Evolutionary conservation across 2,329 filamentous ascomycete species (phyloP).

Genomic region (Cyclaneusma minus): DNA sequence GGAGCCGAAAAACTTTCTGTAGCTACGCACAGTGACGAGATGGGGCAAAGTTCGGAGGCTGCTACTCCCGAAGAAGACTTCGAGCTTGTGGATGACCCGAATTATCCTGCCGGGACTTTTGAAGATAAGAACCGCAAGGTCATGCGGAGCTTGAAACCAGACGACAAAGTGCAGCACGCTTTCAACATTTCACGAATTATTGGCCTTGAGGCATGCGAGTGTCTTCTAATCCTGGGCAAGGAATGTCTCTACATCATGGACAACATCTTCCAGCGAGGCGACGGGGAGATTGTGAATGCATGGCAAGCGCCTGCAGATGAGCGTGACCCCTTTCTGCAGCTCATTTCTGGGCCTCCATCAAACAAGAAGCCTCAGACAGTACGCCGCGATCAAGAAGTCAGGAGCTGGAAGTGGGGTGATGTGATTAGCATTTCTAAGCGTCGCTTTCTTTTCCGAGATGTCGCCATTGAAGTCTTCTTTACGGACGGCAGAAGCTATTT

Average conservation of each 20-base stretch:
- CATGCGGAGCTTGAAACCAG: conserved; percentile 80
- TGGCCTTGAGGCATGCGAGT: conserved; percentile 85
- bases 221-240: conserved; percentile 84
- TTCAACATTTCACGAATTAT: conserved; percentile 93
- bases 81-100: conserved; percentile 87
- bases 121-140: conserved; percentile 98
- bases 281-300: conserved; percentile 93
- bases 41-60: conserved; percentile 2
- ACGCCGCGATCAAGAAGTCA: conserved; percentile 59
- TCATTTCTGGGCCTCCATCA: conserved; percentile 60
- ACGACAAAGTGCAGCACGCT: conserved; percentile 83
- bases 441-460: conserved; percentile 86
- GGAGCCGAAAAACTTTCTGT: conserved; percentile 1
- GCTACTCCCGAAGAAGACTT: conserved; percentile 65
- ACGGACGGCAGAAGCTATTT: conserved; percentile 92
- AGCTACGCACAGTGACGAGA: conserved; percentile 6
- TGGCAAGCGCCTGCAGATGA: conserved; percentile 88
- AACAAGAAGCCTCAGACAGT: conserved; percentile 41
- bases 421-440: conserved; percentile 93
- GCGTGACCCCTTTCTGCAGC: conserved; percentile 85
- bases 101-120: conserved; percentile 63
- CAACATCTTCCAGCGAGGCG: conserved; percentile 86
- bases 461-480: conserved; percentile 95
- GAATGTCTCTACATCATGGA: conserved; percentile 88
- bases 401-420: conserved; percentile 88